Evolutionary conservation across 768 basidiomycete genomes (phyloP).

Genomic region (Polyporus arcularius): DNA sequence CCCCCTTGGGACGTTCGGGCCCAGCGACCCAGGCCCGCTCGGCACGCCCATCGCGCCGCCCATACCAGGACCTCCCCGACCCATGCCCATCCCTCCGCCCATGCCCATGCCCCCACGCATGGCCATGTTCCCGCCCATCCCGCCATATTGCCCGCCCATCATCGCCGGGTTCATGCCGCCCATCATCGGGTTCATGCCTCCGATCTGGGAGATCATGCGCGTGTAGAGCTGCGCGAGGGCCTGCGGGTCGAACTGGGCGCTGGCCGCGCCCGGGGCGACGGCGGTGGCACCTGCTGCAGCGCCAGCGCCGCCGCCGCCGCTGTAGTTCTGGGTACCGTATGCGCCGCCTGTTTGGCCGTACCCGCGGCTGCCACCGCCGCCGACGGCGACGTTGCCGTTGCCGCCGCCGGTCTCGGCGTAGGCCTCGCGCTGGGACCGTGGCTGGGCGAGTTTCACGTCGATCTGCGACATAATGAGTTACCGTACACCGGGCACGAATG

Average conservation of each 20-base stretch:
- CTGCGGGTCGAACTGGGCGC: slow-evolving; percentile 85
- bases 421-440: slow-evolving; percentile 76
- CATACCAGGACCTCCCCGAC: slow-evolving; percentile 27
- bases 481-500: neutral
- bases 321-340: slow-evolving; percentile 44
- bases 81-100: slow-evolving; percentile 38
- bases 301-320: slow-evolving; percentile 20
- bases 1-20: slow-evolving; percentile 50
- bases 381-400: slow-evolving; percentile 31
- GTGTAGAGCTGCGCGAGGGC: slow-evolving; percentile 92
- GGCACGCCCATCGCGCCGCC: slow-evolving; percentile 20
- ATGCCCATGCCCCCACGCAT: slow-evolving; percentile 42
- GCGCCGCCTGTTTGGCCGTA: slow-evolving; percentile 28
- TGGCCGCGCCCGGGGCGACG: slow-evolving; percentile 37
- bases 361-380: slow-evolving; percentile 18
- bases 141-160: slow-evolving; percentile 47
- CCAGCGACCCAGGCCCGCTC: slow-evolving; percentile 23
- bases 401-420: slow-evolving; percentile 52
- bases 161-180: slow-evolving; percentile 40
- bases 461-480: slow-evolving; percentile 53
- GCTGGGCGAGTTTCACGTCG: slow-evolving; percentile 96
- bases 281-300: slow-evolving; percentile 24
- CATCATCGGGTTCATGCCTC: slow-evolving; percentile 52
- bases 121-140: slow-evolving; percentile 34
- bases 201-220: slow-evolving; percentile 89